Percentiles rank a stretch among this genome's conserved stretches.
These are phyloP conservation scores for Camelina laxa DNA, from an alignment of 345 rosid species.

Conservation along the genomic window DNA sequence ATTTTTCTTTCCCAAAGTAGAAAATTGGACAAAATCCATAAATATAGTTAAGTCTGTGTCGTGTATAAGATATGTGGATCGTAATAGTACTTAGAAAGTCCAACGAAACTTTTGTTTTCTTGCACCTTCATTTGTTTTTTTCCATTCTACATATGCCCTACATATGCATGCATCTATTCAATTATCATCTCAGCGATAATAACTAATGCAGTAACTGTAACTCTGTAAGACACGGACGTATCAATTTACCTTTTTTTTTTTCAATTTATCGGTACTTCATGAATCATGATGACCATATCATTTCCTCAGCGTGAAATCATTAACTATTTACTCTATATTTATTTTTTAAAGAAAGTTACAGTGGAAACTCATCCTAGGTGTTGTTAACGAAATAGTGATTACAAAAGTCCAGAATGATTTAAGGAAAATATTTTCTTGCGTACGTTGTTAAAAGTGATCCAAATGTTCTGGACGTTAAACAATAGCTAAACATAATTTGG, in stretches of 20 bases:
- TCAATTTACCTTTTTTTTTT: background rate
- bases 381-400: too few relatives aligned
- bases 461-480: too few relatives aligned
- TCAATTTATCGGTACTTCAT: background rate
- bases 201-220: background rate
- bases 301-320: background rate
- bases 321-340: background rate
- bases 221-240: slow-evolving; percentile 7
- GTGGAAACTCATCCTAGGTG: too few relatives aligned
- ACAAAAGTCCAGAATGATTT: too few relatives aligned
- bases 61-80: background rate
- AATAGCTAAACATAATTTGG: too few relatives aligned
- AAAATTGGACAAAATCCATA: background rate
- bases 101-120: background rate
- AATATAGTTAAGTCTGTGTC: background rate
- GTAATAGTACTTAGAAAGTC: background rate
- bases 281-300: background rate
- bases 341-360: too few relatives aligned
- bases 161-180: background rate
- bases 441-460: too few relatives aligned
- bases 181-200: background rate
- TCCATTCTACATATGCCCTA: background rate
- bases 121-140: background rate
- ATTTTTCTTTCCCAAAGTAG: background rate
- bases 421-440: too few relatives aligned